Evolutionary conservation across 495 filamentous ascomycete genomes (phyloP).

Genomic region (Penicillium dipodomyicola): DNA sequence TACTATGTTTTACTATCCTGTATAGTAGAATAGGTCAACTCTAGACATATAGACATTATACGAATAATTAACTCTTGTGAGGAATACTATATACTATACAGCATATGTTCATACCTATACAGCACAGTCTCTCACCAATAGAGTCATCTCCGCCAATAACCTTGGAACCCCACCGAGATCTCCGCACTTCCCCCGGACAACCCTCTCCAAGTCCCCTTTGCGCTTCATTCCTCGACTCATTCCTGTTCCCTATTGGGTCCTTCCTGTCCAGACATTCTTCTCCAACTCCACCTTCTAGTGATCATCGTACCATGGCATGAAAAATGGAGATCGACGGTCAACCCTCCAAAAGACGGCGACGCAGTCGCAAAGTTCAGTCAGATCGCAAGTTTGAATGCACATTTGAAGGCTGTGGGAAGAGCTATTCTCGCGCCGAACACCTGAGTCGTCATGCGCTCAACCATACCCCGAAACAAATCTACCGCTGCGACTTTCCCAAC

Average conservation of each 20-base stretch:
- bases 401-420: constrained; percentile 87
- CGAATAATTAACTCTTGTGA: no score
- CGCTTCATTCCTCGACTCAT: neutral
- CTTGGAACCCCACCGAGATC: constrained; percentile 8
- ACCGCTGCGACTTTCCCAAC: constrained; percentile 89
- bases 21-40: neutral
- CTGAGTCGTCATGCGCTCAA: constrained; percentile 96
- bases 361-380: constrained; percentile 65
- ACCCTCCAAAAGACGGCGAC: constrained; percentile 31
- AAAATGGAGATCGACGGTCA: constrained; percentile 30
- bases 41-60: neutral
- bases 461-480: constrained; percentile 90
- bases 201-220: constrained; percentile 4
- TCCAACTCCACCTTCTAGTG: neutral
- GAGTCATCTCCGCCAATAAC: constrained; percentile 4
- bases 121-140: neutral
- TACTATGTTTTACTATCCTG: no score
- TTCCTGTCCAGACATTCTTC: constrained; percentile 7
- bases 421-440: constrained; percentile 95
- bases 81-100: neutral
- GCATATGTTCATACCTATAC: neutral
- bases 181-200: constrained; percentile 19
- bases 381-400: constrained; percentile 96
- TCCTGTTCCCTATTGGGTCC: neutral
- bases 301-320: constrained; percentile 23